A percentile compares a stretch with the other conserved stretches of the same genome.
phyloP scores from a whole-genome alignment of 257 asterid species.

The Solanum clarkiae region DNA sequence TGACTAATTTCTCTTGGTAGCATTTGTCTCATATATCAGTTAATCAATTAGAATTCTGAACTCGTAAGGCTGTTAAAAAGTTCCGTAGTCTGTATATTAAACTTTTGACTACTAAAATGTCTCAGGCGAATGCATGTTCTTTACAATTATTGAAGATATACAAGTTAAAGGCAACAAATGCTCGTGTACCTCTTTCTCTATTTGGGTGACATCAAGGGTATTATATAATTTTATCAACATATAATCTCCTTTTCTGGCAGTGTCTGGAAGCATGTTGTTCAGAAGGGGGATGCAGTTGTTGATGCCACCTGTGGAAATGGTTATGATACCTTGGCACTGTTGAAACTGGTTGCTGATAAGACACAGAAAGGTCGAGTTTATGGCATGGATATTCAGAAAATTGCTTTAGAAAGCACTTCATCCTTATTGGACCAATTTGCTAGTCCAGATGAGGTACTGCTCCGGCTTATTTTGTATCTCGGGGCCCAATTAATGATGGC shows the following conservation, averaged over 20 bases:
- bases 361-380: constrained; percentile 52
- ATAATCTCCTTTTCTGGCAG: constrained; percentile 14
- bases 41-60: neutral
- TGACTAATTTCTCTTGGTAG: neutral
- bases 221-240: neutral
- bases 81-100: neutral
- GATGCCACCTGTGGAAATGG: constrained; percentile 99
- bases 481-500: neutral
- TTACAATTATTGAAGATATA: neutral
- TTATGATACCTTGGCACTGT: constrained; percentile 68
- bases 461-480: neutral
- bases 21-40: neutral
- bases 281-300: constrained; percentile 69
- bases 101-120: neutral
- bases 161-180: neutral
- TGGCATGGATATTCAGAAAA: constrained; percentile 76
- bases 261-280: constrained; percentile 69
- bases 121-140: neutral
- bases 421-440: constrained; percentile 52
- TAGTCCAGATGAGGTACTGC: constrained; percentile 43
- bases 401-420: constrained; percentile 64
- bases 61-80: neutral
- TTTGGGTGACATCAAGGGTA: neutral
- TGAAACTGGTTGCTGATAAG: constrained; percentile 49
- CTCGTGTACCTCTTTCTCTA: neutral